These are phyloP conservation scores for Daedaleopsis nitida DNA, from an alignment of 768 basidiomycete genomes.

Conservation along the genomic window DNA sequence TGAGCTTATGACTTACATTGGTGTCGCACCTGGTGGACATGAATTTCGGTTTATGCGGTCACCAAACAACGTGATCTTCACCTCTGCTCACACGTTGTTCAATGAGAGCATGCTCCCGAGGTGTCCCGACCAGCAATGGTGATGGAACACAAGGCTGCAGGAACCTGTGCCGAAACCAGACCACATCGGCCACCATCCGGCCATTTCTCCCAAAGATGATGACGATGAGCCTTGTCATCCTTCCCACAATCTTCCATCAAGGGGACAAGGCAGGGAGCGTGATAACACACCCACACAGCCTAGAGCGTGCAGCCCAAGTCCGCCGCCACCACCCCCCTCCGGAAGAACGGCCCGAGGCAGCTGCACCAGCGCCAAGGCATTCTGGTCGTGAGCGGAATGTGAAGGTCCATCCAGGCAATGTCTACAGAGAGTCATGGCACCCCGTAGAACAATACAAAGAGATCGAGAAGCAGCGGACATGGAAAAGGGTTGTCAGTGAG, in stretches of 20 bases:
- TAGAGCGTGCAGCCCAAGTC: background rate
- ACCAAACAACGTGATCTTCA: slow-evolving; percentile 11
- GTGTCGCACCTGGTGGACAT: slow-evolving; percentile 7
- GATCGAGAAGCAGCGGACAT: slow-evolving; percentile 7
- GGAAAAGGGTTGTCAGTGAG: slow-evolving; percentile 6
- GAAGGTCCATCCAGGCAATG: background rate
- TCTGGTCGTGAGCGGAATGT: slow-evolving; percentile 2
- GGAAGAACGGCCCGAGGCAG: background rate
- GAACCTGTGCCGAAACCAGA: background rate
- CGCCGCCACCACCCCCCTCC: background rate
- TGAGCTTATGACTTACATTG: slow-evolving; percentile 23
- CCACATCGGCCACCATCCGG: background rate
- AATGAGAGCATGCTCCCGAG: slow-evolving; percentile 1
- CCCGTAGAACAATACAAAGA: slow-evolving; percentile 6
- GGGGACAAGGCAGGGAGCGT: background rate
- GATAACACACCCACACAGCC: background rate
- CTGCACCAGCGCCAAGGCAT: background rate
- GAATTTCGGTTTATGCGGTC: slow-evolving; percentile 4
- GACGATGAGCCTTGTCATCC: slow-evolving; percentile 2
- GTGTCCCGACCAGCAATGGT: slow-evolving; percentile 1
- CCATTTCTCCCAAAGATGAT: background rate
- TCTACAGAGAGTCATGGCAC: slow-evolving; percentile 1
- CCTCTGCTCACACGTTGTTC: background rate
- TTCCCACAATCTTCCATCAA: background rate
- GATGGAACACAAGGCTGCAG: background rate